phyloP scores from a whole-genome alignment of 768 basidiomycete genomes.

The Termitomyces sp. region DNA sequence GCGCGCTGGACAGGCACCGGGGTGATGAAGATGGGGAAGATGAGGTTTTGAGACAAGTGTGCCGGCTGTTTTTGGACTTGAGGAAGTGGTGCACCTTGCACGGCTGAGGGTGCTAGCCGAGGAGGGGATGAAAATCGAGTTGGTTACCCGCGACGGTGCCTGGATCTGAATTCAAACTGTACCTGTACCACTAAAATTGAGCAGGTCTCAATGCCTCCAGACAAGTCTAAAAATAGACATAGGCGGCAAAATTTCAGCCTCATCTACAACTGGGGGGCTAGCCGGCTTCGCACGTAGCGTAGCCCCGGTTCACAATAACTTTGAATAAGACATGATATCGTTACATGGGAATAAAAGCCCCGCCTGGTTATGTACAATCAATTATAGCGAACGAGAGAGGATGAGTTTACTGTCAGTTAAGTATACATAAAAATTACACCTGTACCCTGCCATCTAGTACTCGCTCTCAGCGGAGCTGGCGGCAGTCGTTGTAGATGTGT shows the following conservation, averaged over 20 bases:
- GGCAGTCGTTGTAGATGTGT: not conserved
- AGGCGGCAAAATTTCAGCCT: no score
- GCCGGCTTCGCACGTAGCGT: no score
- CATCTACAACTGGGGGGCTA: no score
- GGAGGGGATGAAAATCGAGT: slow-evolving; percentile 3
- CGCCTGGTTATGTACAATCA: no score
- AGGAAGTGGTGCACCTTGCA: not conserved
- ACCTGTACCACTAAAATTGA: no score
- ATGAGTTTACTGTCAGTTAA: not conserved
- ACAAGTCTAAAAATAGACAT: no score
- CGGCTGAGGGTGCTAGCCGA: slow-evolving; percentile 2
- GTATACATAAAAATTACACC: no score
- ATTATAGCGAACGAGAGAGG: not conserved
- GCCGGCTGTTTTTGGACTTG: not conserved
- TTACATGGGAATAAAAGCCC: no score
- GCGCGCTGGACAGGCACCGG: slow-evolving; percentile 7
- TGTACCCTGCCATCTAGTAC: not conserved
- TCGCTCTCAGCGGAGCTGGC: not conserved
- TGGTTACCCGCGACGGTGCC: slow-evolving; percentile 2
- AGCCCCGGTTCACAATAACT: no score
- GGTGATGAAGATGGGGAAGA: slow-evolving; percentile 4
- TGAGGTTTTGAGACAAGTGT: slow-evolving; percentile 3
- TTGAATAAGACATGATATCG: no score
- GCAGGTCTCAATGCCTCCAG: no score
- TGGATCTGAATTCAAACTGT: no score